Conservation (phyloP, 2,329 filamentous ascomycete genomes). For the Fusarium equiseti region DNA sequence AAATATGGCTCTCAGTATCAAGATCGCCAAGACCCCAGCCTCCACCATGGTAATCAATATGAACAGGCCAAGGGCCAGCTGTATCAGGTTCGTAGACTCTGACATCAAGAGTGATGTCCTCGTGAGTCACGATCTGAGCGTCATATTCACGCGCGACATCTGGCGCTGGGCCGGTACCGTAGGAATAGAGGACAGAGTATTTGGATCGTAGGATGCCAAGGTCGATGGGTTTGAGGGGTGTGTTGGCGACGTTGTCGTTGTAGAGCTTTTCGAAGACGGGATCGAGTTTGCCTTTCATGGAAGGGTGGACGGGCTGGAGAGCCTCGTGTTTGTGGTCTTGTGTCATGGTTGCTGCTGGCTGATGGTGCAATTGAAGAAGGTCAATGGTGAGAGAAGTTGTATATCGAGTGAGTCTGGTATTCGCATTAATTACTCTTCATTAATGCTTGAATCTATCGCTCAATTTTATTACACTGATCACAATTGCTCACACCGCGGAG, state of each 20-base stretch:
- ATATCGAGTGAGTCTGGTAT: not conserved
- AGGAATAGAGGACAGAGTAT: constrained; percentile 60
- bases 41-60: constrained; percentile 63
- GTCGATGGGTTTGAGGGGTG: constrained; percentile 55
- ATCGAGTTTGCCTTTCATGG: constrained; percentile 60
- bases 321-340: constrained; percentile 53
- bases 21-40: constrained; percentile 64
- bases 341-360: constrained; percentile 3
- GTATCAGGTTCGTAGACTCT: constrained; percentile 32
- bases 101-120: constrained; percentile 2
- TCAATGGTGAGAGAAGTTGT: not conserved
- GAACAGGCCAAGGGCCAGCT: constrained; percentile 59
- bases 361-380: not conserved
- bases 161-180: constrained; percentile 58
- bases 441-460: not conserved
- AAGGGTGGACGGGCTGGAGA: constrained; percentile 62
- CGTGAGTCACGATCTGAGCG: constrained; percentile 28
- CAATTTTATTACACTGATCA: no score
- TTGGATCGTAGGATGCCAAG: constrained; percentile 54
- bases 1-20: constrained; percentile 62
- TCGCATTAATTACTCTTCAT: not conserved
- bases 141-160: constrained; percentile 57
- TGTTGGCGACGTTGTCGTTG: constrained; percentile 59
- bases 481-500: not conserved
- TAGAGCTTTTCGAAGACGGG: constrained; percentile 62